Base-by-base conservation (phyloP, 2,329 filamentous ascomycete genomes). In the Fusarium brachygibbosum region DNA sequence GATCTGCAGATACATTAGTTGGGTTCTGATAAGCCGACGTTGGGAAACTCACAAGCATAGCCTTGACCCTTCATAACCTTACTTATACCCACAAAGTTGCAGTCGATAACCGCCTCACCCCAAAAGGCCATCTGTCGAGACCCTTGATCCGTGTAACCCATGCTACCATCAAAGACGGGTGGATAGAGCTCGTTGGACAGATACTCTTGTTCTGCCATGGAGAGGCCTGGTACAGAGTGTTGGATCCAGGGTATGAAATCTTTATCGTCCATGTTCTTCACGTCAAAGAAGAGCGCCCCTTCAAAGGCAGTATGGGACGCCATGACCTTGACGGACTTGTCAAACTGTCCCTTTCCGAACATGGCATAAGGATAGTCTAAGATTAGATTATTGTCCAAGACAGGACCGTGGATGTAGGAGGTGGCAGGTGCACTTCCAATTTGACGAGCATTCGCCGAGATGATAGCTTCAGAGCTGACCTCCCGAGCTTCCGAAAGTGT, bases 301-400 rank as follows among this genome's bases (percentile, higher is more conserved):
- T 63, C 49, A 1, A 58, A 45, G 4, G 29, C 21, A 11, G 48
- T 63, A 4, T 40, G 49, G 2, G 42, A 42, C 2, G 52, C 17
- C 21, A 62, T 21, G 1, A 50, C 21, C 17, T 54, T 63, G 3
- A 65, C 60, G 19, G 55, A 63, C 6, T 46, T 59, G 13, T 59
- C 54, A 10, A 49, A 60, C 2, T 48, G 1, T 3, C 55, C 60
- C 2, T 35, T 19, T 14, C 6, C 6, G 1, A 63, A 48, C 19
- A 63, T 35, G 13, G 31, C 12, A 13, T 37, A 44, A 1, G 55
- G 60, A 11, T 41, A 51, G 6, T 34, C 32, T 0, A 44, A 49
- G 2, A 59, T 29, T 6, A 59, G 23, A 2, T 29, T 53, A 4
- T 35, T 11, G 7, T 59, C 49, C 12, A 32, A 14, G 2, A 41